Conservation (phyloP, 73 alveolate species). For the Urostyla sp. region DNA sequence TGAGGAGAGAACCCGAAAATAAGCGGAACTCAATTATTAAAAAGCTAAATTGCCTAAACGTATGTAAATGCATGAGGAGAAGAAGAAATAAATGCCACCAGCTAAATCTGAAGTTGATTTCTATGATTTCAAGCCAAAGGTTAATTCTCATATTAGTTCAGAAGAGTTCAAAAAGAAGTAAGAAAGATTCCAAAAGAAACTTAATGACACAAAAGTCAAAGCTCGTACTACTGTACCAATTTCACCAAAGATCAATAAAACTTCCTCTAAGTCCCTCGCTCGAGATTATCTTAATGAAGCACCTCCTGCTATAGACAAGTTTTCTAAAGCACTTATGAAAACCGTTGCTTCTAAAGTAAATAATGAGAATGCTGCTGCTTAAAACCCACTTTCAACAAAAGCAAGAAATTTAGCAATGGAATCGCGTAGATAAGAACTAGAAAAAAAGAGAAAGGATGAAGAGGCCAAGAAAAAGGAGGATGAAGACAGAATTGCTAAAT, state of each 20-base stretch:
- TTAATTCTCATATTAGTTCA: constrained; percentile 67
- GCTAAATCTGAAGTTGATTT: constrained; percentile 33
- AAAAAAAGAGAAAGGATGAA: constrained; percentile 79
- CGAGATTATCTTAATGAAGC: constrained; percentile 83
- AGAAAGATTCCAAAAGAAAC: constrained; percentile 75
- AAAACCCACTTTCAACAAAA: constrained; percentile 92
- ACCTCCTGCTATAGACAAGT: constrained; percentile 78
- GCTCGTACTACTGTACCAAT: constrained; percentile 86
- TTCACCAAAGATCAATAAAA: constrained; percentile 90
- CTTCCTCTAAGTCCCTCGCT: constrained; percentile 76
- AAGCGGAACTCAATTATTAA: constrained; percentile 82
- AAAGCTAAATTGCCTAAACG: constrained; percentile 92
- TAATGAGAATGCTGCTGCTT: constrained; percentile 45
- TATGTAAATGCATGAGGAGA: constrained; percentile 94
- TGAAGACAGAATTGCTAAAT: constrained; percentile 72
- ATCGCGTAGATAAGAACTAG: constrained; percentile 78
- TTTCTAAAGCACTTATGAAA: constrained; percentile 68
- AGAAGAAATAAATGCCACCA: constrained; percentile 74
- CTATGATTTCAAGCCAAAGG: constrained; percentile 68
- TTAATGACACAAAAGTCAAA: constrained; percentile 82
- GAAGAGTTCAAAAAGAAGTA: constrained; percentile 85
- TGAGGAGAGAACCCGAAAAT: constrained; percentile 87
- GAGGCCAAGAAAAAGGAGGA: constrained; percentile 79
- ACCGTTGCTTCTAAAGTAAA: constrained; percentile 67
- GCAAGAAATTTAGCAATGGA: constrained; percentile 78